phyloP scores from a whole-genome alignment of 2,329 filamentous ascomycete genomes.

The Aspergillus uvarum region DNA sequence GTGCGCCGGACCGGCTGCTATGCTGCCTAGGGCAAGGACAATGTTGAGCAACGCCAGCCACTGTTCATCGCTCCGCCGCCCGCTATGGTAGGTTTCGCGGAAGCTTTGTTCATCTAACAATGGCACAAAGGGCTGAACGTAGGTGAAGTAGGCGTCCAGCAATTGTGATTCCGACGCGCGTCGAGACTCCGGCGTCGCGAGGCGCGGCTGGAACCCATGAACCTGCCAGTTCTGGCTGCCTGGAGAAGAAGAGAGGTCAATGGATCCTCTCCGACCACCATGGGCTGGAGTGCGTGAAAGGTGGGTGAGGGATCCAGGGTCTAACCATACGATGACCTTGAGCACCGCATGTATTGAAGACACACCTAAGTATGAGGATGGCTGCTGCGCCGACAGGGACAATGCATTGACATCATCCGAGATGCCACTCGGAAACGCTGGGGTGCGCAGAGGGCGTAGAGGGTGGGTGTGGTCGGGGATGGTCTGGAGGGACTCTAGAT shows the following conservation, averaged over 20 bases:
- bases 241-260: constrained; percentile 22
- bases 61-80: constrained; percentile 63
- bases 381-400: constrained; percentile 60
- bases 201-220: constrained; percentile 30
- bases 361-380: constrained; percentile 67
- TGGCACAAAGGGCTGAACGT: constrained; percentile 69
- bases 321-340: constrained; percentile 64
- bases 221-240: constrained; percentile 26
- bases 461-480: constrained; percentile 63
- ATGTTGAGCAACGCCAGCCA: constrained; percentile 75
- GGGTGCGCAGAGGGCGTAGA: constrained; percentile 48
- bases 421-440: constrained; percentile 60
- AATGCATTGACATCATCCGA: constrained; percentile 71
- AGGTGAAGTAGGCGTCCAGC: constrained; percentile 74
- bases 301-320: constrained; percentile 51
- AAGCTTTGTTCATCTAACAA: constrained; percentile 73
- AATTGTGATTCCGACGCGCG: constrained; percentile 65
- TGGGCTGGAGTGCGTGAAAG: constrained; percentile 44
- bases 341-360: constrained; percentile 74
- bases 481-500: constrained; percentile 64
- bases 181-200: constrained; percentile 49
- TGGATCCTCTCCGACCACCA: constrained; percentile 16
- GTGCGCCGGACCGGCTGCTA: constrained; percentile 62
- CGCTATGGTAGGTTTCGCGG: constrained; percentile 63
- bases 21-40: constrained; percentile 72